These are phyloP conservation scores for Rutidosis leptorrhynchoides DNA, from an alignment of 129 eudicot species.

Conservation along the genomic window DNA sequence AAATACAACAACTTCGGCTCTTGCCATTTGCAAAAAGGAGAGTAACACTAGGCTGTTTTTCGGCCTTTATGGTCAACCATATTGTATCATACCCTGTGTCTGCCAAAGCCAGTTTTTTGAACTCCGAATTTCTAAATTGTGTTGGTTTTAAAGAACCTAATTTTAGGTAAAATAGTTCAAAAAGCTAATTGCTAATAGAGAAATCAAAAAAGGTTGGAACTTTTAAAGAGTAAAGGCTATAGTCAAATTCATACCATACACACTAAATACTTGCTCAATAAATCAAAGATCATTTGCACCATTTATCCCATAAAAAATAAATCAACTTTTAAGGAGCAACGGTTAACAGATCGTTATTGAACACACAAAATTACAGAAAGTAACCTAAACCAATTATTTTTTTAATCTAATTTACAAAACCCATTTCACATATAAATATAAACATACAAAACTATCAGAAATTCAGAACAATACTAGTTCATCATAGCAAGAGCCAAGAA, in stretches of 20 bases:
- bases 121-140: not conserved
- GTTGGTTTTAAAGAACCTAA: not conserved
- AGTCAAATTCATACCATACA: constrained; percentile 2
- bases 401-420: no score
- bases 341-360: constrained; percentile 15
- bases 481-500: constrained; percentile 8
- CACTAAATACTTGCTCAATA: not conserved
- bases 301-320: constrained; percentile 1
- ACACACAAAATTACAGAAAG: constrained; percentile 11
- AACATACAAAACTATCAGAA: no score
- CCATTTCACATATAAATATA: no score
- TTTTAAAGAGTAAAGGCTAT: not conserved
- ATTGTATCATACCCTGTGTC: constrained; percentile 8
- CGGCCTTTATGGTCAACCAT: not conserved
- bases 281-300: not conserved
- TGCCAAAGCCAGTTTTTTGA: constrained; percentile 4
- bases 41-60: not conserved
- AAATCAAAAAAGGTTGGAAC: not conserved
- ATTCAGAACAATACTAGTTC: no score
- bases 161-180: not conserved
- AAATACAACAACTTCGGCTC: constrained; percentile 74
- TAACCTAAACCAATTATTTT: no score
- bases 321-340: constrained; percentile 13
- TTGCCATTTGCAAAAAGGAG: constrained; percentile 55
- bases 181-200: not conserved